Evolutionary conservation across 192 early-diverging fungal species (phyloP).

Genomic region (Linnemannia exigua): DNA sequence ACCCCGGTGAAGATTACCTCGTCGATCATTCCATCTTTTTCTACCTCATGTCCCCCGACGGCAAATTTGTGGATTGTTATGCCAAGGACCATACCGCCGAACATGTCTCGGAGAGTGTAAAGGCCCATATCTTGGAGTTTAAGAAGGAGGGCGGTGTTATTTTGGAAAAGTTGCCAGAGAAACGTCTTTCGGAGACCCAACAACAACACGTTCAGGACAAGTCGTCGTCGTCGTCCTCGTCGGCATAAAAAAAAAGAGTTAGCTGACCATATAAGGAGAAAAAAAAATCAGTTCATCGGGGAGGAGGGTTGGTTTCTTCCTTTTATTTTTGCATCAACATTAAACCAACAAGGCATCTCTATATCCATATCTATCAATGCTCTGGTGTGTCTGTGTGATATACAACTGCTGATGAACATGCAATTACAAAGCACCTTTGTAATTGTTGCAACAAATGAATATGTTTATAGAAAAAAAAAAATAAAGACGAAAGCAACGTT

Average conservation of each 20-base stretch:
- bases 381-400: too few relatives aligned
- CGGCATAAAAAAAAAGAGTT: neutral
- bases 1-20: slow-evolving; percentile 91
- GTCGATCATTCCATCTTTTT: slow-evolving; percentile 99
- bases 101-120: slow-evolving; percentile 69
- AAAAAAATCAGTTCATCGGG: too few relatives aligned
- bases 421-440: too few relatives aligned
- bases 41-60: slow-evolving; percentile 95
- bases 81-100: slow-evolving; percentile 84
- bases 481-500: neutral
- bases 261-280: too few relatives aligned
- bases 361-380: too few relatives aligned
- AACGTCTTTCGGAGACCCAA: neutral
- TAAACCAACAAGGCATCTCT: too few relatives aligned
- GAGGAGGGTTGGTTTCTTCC: too few relatives aligned
- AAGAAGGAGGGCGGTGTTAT: slow-evolving; percentile 60
- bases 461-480: neutral
- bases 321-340: too few relatives aligned
- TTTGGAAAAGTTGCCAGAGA: slow-evolving; percentile 10
- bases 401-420: too few relatives aligned
- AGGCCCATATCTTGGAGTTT: slow-evolving; percentile 63
- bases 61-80: slow-evolving; percentile 91
- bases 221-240: too few relatives aligned
- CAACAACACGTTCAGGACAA: too few relatives aligned
- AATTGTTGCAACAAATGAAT: too few relatives aligned